A percentile compares a stretch with the other conserved stretches of the same genome.
Conservation (phyloP, 2,329 filamentous ascomycete genomes). For the Aspergillus phoenicis region DNA sequence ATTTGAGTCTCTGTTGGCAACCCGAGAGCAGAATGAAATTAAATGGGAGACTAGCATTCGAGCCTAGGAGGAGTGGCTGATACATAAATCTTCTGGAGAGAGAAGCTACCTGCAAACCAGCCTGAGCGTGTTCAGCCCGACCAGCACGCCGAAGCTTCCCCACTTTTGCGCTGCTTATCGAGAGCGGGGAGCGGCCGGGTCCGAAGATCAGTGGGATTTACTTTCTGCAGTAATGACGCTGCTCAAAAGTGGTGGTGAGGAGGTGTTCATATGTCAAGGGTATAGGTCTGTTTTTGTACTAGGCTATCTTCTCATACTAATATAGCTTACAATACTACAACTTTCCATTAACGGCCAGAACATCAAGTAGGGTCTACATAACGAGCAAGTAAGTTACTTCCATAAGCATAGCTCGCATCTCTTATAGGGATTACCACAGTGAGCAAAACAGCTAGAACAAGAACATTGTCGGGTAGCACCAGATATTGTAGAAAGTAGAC, state of each 20-base stretch:
- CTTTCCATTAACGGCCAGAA: no score
- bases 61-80: background rate
- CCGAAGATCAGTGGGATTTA: conserved; percentile 2
- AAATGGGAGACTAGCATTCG: background rate
- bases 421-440: background rate
- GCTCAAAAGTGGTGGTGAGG: background rate
- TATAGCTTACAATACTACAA: no score
- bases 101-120: background rate
- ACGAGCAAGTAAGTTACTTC: background rate
- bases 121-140: background rate
- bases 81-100: background rate
- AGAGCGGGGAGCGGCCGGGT: conserved; percentile 6
- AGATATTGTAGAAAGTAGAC: background rate
- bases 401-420: background rate
- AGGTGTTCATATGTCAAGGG: background rate
- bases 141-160: background rate
- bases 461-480: background rate
- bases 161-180: conserved; percentile 9
- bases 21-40: no score
- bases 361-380: background rate
- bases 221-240: background rate
- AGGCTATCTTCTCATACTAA: no score
- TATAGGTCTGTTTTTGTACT: no score
- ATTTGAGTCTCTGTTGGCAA: background rate
- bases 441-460: background rate